Base-by-base conservation (phyloP, 1,139 yeast genomes). In the Sugiyamaella grinbergsii region DNA sequence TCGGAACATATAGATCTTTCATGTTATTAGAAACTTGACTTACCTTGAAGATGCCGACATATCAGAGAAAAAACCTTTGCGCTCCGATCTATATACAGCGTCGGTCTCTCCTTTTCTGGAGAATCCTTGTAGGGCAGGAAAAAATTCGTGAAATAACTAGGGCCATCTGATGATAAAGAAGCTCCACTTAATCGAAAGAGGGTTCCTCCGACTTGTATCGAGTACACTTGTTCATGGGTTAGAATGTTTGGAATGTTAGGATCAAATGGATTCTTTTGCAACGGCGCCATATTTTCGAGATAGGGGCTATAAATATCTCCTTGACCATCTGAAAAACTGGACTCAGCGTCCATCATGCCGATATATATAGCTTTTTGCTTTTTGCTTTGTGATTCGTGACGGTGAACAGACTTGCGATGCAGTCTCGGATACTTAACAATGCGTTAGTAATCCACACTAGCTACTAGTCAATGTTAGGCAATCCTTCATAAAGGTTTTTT, bases 131-230 rank as follows among this genome's bases (percentile, higher is more conserved):
- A 58, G 23, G 68, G 66, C 2, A 63, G 54, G 57, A 77, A 77
- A 57, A 69, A 75, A 33, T 71, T 71, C 3, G 81, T 76, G 62
- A 77, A 77, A 55, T 74, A 77, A 10, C 77, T 74, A 0, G 81
- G 81, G 0, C 79, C 83, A 68, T 89, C 97, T 1, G 88, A 86
- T 20, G 91, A 85, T 38, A 90, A 68, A 4, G 96, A 88, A 1
- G 93, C 90, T 0, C 96, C 97, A 63, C 93, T 83, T 16, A 73
- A 62, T 32, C 64, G 58, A 51, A 66, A 70, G 39, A 64, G 42
- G 56, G 76, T 75, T 49, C 76, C 78, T 0, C 96, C 96, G 3
- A 89, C 83, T 65, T 85, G 90, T 23, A 90, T 78, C 11, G 82
- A 76, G 66, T 78, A 89, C 62, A 87, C 81, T 32, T 76, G 79